These are phyloP conservation scores for Artemisia tridentata DNA, from an alignment of 129 eudicot species.

Conservation along the genomic window DNA sequence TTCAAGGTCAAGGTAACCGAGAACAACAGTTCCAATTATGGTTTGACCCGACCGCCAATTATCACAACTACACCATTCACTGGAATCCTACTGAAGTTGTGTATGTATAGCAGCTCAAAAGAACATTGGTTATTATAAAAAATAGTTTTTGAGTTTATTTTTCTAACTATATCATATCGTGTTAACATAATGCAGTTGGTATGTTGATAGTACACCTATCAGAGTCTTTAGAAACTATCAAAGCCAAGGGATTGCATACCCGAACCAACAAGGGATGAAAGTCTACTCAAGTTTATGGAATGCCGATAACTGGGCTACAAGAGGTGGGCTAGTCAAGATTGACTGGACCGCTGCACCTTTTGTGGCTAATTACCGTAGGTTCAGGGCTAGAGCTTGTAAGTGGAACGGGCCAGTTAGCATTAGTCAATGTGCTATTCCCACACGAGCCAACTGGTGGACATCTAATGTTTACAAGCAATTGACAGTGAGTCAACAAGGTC, in stretches of 20 bases:
- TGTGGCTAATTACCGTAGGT: conserved; percentile 40
- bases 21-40: conserved; percentile 66
- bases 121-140: background rate
- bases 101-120: conserved; percentile 32
- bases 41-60: conserved; percentile 73
- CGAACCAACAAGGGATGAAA: conserved; percentile 62
- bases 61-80: conserved; percentile 71
- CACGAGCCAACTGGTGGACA: conserved; percentile 51
- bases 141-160: background rate
- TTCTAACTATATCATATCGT: background rate
- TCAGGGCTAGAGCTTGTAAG: conserved; percentile 49
- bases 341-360: conserved; percentile 65
- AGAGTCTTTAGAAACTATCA: conserved; percentile 57
- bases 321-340: conserved; percentile 53
- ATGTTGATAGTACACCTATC: conserved; percentile 49
- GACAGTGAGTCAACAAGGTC: conserved; percentile 31
- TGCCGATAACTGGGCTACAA: conserved; percentile 73
- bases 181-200: conserved; percentile 52
- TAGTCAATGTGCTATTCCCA: conserved; percentile 27
- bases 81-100: conserved; percentile 64
- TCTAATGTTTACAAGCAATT: conserved; percentile 36
- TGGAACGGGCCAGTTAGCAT: conserved; percentile 45
- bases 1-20: conserved; percentile 59
- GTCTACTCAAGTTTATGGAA: conserved; percentile 70
- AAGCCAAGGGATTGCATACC: conserved; percentile 51